Evolutionary conservation across 768 basidiomycete genomes (phyloP).

Genomic region (Suillus brevipes): DNA sequence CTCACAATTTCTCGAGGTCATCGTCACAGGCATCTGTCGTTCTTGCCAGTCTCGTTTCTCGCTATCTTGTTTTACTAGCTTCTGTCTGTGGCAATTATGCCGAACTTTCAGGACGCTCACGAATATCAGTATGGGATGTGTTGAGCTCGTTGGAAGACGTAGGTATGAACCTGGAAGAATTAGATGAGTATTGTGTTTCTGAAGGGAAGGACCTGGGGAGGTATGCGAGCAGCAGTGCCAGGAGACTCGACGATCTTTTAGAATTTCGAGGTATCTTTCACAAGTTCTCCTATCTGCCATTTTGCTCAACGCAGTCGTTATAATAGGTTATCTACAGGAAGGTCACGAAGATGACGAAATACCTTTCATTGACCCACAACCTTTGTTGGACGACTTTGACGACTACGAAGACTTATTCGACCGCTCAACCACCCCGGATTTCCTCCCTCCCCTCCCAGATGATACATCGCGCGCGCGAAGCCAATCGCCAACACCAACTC

Average conservation of each 20-base stretch:
- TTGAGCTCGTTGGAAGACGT: slow-evolving; percentile 70
- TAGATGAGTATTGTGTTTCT: slow-evolving; percentile 61
- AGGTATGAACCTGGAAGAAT: slow-evolving; percentile 69
- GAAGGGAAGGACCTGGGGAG: slow-evolving; percentile 71
- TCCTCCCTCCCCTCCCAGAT: slow-evolving; percentile 39
- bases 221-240: slow-evolving; percentile 62
- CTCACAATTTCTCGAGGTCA: slow-evolving; percentile 73
- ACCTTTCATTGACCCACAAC: slow-evolving; percentile 46
- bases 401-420: slow-evolving; percentile 9
- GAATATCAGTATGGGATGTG: slow-evolving; percentile 59
- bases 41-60: slow-evolving; percentile 73
- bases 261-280: slow-evolving; percentile 66
- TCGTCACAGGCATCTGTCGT: slow-evolving; percentile 71
- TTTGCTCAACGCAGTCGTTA: slow-evolving; percentile 22
- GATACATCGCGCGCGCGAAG: slow-evolving; percentile 22
- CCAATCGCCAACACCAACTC: slow-evolving; percentile 41
- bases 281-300: slow-evolving; percentile 10
- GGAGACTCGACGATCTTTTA: slow-evolving; percentile 69
- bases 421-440: slow-evolving; percentile 35
- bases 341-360: slow-evolving; percentile 60
- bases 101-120: slow-evolving; percentile 68
- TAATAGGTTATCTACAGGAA: slow-evolving; percentile 57
- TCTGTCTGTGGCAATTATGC: slow-evolving; percentile 72
- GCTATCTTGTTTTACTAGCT: slow-evolving; percentile 68
- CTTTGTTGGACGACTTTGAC: slow-evolving; percentile 8